Base-by-base conservation (phyloP, 1,284 basidiomycete genomes). In the Limonomyces culmigenus region DNA sequence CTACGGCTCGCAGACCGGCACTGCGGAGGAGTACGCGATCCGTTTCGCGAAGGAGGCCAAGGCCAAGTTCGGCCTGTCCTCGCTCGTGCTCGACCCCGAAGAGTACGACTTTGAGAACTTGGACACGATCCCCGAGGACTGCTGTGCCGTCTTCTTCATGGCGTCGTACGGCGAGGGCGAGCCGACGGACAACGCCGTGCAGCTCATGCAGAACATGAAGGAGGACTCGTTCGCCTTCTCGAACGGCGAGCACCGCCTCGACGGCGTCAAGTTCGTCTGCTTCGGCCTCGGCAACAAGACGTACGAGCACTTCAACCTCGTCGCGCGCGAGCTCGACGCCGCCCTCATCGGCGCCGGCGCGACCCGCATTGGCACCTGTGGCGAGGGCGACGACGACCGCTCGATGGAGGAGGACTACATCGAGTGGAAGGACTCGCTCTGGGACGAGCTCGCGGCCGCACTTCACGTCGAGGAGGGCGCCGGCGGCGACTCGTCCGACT, bases 401-500 rank as follows among this genome's bases (percentile, higher is more conserved):
- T 91, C 85, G 52, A 93, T 98, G 87, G 93, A 98, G 57, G 95
- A 98, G 62, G 93, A 98, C 59, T 98, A 97, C 55, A 70, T 98
- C n/a, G 89, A 87, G 44, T 98, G 93, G 93, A 98, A 98, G 59
- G 93, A 98, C 53, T 70, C 67, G 48, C 92, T 96, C 89, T 96
- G 91, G 78, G 78, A 83, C 32, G 74, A 76, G 4, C 87, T 98
- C 41, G 70, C 88, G 19, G 56, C 68, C 43, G 69, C 70, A 34
- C 71, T 96, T 67, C 69, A 70, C 42, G 86, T 96, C 39, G 91
- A 97, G 56, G 93, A 97, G 57, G 93, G 95, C 39, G 87, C 88
- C 47, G 88, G 88, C 38, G 89, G 87, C 40, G 93, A 97, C 50
- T 71, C 83, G n/a, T 73, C 92, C 34, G 93, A 98, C 66, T 98